phyloP scores from a whole-genome alignment of 768 basidiomycete species.

The Pulveroboletus ravenelii region DNA sequence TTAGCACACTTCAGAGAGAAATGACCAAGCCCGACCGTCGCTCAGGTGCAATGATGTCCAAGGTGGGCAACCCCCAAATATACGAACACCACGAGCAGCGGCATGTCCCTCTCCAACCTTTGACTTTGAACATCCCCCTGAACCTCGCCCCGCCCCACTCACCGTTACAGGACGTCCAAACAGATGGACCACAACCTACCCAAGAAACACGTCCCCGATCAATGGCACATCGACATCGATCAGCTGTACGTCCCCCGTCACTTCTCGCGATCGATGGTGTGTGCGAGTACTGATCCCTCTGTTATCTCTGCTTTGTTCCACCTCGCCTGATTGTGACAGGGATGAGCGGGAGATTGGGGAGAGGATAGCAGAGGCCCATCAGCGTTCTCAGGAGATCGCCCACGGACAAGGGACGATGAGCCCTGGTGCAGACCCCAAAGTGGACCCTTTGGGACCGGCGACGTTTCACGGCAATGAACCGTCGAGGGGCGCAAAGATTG shows the following conservation, averaged over 20 bases:
- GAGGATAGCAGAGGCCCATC: conserved; percentile 32
- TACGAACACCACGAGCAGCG: conserved; percentile 48
- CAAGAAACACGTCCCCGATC: conserved; percentile 29
- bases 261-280: not conserved
- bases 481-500: conserved; percentile 53
- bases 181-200: conserved; percentile 19
- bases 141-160: not conserved
- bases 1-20: not conserved
- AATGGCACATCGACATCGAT: conserved; percentile 36
- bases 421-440: conserved; percentile 29
- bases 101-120: conserved; percentile 25
- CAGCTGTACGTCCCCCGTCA: conserved; percentile 11
- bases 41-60: conserved; percentile 45
- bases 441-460: conserved; percentile 48
- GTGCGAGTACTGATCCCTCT: not conserved
- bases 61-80: conserved; percentile 45
- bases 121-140: not conserved
- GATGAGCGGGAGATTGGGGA: conserved; percentile 42
- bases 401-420: conserved; percentile 27
- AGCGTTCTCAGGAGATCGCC: conserved; percentile 24
- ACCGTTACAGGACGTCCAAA: conserved; percentile 18
- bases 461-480: conserved; percentile 53
- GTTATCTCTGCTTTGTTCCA: not conserved
- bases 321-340: conserved; percentile 20
- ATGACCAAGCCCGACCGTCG: conserved; percentile 17